Evolutionary conservation across 345 rosid genomes (phyloP), one percentile per base, ranked within the genome.

Genomic region (Leavenworthia alabamica): DNA sequence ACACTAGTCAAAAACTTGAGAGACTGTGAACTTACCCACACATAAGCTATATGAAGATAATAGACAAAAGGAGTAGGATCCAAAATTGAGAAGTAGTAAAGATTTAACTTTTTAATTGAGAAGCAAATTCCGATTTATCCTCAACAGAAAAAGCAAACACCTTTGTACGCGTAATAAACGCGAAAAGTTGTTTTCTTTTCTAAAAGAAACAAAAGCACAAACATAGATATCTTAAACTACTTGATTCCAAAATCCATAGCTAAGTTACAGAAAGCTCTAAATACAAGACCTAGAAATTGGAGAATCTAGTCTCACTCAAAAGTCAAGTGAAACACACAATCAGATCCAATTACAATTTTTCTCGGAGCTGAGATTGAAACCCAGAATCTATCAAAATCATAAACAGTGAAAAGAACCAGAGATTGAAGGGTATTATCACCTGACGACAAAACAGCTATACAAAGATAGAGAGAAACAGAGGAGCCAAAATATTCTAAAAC

Each of bases 391-490:
- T 7, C 13, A 31, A 50, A 47, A 46, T 35, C 20, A 29, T 14
- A 63, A 52, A 68, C 53, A 62, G 42, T 44, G 35, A 62, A 53
- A 28, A 19, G 36, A 45, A 56, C 16, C 35, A 28, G 17, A 39
- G 19, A 1, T 29, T 20, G 9, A 39, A 46, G 8, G 6, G 6
- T n/a, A n/a, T n/a, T n/a, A 31, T 40, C 32, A 71, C 75, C 70
- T 63, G 60, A 56, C 8, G 63, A 48, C 36, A 23, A 37, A n/a
- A n/a, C n/a, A n/a, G n/a, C n/a, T n/a, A n/a, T n/a, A 68, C 66
- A 59, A 60, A 46, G 42, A 56, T 20, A 58, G 52, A 42, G 5
- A 63, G 67, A 48, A 55, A 19, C 55, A 43, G 50, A 62, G 43
- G 22, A 46, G n/a, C 35, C 12, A 26, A 43, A 26, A 43, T 17